Evolutionary conservation across 2,329 filamentous ascomycete species (phyloP), one percentile per base, ranked within the genome.

Genomic region (Meredithiella fracta): DNA sequence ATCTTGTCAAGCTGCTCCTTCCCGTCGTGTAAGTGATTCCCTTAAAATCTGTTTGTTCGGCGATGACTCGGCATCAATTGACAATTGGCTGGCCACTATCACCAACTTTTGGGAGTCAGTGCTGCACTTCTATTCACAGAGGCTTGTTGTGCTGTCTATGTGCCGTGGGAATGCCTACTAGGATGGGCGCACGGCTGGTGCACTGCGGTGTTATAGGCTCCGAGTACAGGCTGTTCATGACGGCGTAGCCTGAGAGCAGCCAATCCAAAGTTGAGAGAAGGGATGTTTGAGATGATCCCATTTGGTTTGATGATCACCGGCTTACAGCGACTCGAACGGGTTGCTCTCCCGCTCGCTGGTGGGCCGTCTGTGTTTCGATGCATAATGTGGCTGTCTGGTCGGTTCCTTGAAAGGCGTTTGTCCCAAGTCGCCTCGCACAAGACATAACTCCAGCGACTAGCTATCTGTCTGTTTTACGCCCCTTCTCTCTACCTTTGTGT

Each of bases 1-100:
- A 11, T 52, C n/a, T 49, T 44, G 23, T 50, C 57, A 56, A 52
- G 44, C 49, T 53, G 54, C 47, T 58, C 53, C 57, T 58, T 58
- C 57, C 53, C 53, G 57, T 53, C 53, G 50, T 58, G 57, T 58
- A 58, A 58, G 57, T 58, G 49, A 51, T 58, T 54, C 53, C 57
- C 51, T 47, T 17, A 44, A 26, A 14, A 2, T 49, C 14, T 20
- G n/a, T 26, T 26, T 11, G 9, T 11, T 26, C 44, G 44, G 44
- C 17, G 20, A 49, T 25, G 22, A 1, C 11, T 49, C 44, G 44
- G 44, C 7, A 26, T 49, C 20, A n/a, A n/a, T n/a, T n/a, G n/a
- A n/a, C n/a, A n/a, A n/a, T 17, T 34, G 31, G 15, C 14, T 8
- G 2, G 31, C 22, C 23, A n/a, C 25, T 20, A 17, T 17, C 23